phyloP scores from a whole-genome alignment of 164 flowering plant genomes.

The Dillenia suffruticosa region DNA sequence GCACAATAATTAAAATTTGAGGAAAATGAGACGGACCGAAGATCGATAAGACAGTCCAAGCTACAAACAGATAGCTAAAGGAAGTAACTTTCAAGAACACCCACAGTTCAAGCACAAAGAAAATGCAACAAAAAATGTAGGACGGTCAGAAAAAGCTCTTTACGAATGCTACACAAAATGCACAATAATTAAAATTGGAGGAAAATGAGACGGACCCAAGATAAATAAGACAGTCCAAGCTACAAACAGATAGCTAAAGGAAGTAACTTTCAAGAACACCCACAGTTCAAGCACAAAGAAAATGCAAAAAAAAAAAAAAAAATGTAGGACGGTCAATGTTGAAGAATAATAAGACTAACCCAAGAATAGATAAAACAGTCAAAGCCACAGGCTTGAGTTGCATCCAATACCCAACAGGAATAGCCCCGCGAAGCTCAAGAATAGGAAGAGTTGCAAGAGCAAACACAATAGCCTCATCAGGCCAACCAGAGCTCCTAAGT shows the following conservation, averaged over 20 bases:
- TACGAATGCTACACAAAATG: no score
- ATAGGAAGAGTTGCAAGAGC: conserved; percentile 91
- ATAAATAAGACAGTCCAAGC: not conserved
- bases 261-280: not conserved
- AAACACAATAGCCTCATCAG: conserved; percentile 83
- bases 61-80: not conserved
- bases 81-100: not conserved
- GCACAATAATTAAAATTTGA: not conserved
- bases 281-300: not conserved
- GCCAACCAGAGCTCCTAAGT: conserved; percentile 71
- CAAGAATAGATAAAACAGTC: conserved; percentile 69
- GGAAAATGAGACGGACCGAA: conserved; percentile 9
- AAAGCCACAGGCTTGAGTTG: conserved; percentile 66
- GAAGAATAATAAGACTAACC: conserved; percentile 32
- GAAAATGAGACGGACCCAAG: conserved; percentile 10
- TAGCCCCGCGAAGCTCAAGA: conserved; percentile 96
- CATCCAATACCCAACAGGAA: conserved; percentile 99
- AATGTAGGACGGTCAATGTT: not conserved
- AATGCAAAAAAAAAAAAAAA: conserved; percentile 1
- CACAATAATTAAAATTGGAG: not conserved
- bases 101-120: not conserved
- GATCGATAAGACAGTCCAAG: not conserved
- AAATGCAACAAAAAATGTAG: not conserved
- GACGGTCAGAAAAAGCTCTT: not conserved
- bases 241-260: not conserved